These are phyloP conservation scores for Psilocybe tampanensis DNA, from an alignment of 768 basidiomycete genomes.

Conservation along the genomic window DNA sequence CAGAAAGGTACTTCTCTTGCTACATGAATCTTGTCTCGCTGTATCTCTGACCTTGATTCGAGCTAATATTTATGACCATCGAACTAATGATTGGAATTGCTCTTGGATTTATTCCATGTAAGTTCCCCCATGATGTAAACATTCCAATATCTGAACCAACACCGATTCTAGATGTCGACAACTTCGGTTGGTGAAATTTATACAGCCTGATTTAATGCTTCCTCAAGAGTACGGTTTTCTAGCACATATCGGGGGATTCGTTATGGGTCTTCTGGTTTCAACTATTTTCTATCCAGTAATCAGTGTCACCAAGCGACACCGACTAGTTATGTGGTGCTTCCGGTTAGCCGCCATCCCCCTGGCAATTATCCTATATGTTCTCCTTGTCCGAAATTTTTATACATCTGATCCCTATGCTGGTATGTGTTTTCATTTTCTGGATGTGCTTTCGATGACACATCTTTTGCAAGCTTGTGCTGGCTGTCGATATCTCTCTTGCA, in stretches of 20 bases:
- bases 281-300: slow-evolving; percentile 90
- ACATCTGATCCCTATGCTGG: slow-evolving; percentile 85
- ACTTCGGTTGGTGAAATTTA: slow-evolving; percentile 62
- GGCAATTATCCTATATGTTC: slow-evolving; percentile 77
- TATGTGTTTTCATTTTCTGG: slow-evolving; percentile 32
- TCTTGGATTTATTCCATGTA: slow-evolving; percentile 83
- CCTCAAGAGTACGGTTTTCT: background rate
- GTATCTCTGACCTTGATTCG: background rate
- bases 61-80: slow-evolving; percentile 84
- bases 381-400: slow-evolving; percentile 89
- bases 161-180: slow-evolving; percentile 69
- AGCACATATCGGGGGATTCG: slow-evolving; percentile 88
- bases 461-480: slow-evolving; percentile 75
- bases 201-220: background rate
- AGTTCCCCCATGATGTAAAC: slow-evolving; percentile 22
- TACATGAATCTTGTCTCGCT: background rate
- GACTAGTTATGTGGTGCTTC: slow-evolving; percentile 69
- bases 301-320: slow-evolving; percentile 75
- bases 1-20: slow-evolving; percentile 54
- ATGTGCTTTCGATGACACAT: background rate
- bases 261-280: slow-evolving; percentile 82
- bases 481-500: slow-evolving; percentile 89
- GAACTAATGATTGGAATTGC: slow-evolving; percentile 88
- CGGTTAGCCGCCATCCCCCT: slow-evolving; percentile 76
- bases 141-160: background rate